Evolutionary conservation across 148 eudicot species (phyloP).

Genomic region (Nyssa sinensis): DNA sequence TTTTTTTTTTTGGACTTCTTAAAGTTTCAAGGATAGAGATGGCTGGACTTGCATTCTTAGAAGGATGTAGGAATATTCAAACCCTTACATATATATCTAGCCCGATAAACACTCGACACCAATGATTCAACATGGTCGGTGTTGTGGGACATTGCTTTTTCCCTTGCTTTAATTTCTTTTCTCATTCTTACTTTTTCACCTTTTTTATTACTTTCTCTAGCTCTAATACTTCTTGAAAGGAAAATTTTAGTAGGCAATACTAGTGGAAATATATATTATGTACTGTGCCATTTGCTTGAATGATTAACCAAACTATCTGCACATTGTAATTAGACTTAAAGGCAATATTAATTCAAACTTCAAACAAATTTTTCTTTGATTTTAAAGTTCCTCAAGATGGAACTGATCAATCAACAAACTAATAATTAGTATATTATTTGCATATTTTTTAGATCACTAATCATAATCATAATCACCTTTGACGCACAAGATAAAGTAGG

Average conservation of each 20-base stretch:
- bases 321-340: no score
- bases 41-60: constrained; percentile 5
- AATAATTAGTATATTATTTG: no score
- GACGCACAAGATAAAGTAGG: no score
- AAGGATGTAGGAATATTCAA: background rate
- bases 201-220: constrained; percentile 11
- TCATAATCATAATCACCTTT: no score
- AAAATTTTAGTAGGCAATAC: background rate
- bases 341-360: no score
- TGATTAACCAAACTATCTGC: no score
- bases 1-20: background rate
- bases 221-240: constrained; percentile 8
- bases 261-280: no score
- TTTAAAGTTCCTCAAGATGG: no score
- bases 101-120: constrained; percentile 3
- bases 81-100: background rate
- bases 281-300: no score
- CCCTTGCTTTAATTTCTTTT: background rate
- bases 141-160: background rate
- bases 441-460: no score
- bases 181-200: background rate
- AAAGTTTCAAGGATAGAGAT: constrained; percentile 4
- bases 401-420: no score
- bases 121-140: constrained; percentile 18
- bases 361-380: no score